These are phyloP conservation scores for Termitomyces sp. DNA, from an alignment of 768 basidiomycete species.

Conservation along the genomic window DNA sequence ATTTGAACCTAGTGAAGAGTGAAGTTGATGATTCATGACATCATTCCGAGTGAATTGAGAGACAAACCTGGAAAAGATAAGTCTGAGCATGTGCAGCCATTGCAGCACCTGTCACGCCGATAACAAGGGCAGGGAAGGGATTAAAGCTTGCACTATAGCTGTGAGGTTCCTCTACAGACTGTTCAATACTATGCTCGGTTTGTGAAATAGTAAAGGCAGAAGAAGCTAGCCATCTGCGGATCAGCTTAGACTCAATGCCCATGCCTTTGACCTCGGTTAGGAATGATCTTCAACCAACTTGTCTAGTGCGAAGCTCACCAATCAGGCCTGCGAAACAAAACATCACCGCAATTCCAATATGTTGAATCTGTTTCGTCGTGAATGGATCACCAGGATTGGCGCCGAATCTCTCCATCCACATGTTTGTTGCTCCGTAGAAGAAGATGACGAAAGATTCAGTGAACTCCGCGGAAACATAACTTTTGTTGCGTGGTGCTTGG, in stretches of 20 bases:
- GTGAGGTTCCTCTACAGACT: constrained; percentile 56
- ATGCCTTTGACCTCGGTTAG: constrained; percentile 33
- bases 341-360: constrained; percentile 94
- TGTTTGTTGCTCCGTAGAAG: constrained; percentile 84
- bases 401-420: constrained; percentile 97
- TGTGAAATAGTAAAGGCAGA: constrained; percentile 33
- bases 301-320: constrained; percentile 28
- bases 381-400: constrained; percentile 75
- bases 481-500: constrained; percentile 42
- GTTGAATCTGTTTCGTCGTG: constrained; percentile 89
- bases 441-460: constrained; percentile 80
- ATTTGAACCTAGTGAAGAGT: constrained; percentile 63
- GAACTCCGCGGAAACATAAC: constrained; percentile 63
- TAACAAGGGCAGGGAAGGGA: constrained; percentile 88
- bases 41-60: background rate
- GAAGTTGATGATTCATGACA: background rate
- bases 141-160: constrained; percentile 80
- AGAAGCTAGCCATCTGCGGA: constrained; percentile 70
- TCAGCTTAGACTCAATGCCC: constrained; percentile 73
- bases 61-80: constrained; percentile 76
- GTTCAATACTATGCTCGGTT: constrained; percentile 24
- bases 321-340: constrained; percentile 91
- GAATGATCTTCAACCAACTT: background rate
- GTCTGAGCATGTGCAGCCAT: constrained; percentile 91
- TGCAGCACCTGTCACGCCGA: constrained; percentile 89